These are phyloP conservation scores for Bimuria novae-zelandiae DNA, from an alignment of 2,329 filamentous ascomycete genomes.

Conservation along the genomic window DNA sequence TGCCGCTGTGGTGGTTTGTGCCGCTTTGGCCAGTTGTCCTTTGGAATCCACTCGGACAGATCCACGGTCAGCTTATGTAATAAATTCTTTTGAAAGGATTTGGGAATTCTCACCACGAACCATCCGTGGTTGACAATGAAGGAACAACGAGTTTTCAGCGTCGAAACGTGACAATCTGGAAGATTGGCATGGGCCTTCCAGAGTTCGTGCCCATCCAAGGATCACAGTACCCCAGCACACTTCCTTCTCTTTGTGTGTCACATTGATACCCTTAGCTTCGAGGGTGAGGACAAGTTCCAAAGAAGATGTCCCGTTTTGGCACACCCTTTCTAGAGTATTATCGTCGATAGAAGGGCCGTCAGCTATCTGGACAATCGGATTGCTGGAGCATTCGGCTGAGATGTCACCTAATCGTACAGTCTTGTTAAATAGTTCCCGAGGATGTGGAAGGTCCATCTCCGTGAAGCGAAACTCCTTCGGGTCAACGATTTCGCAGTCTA, in stretches of 20 bases:
- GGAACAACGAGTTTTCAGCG: conserved; percentile 27
- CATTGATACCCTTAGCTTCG: conserved; percentile 12
- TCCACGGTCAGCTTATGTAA: conserved; percentile 24
- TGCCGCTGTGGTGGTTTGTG: background rate
- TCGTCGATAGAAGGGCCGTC: background rate
- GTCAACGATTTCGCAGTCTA: conserved; percentile 41
- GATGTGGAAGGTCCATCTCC: background rate
- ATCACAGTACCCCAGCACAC: conserved; percentile 25
- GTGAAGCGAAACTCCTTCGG: conserved; percentile 7
- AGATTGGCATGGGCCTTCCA: conserved; percentile 17
- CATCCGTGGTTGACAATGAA: conserved; percentile 46
- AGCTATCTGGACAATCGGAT: background rate
- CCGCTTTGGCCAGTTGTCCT: conserved; percentile 33
- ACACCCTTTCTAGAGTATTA: background rate
- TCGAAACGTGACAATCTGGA: conserved; percentile 1
- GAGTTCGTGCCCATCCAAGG: conserved; percentile 36
- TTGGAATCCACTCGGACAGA: conserved; percentile 39
- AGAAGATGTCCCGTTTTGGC: conserved; percentile 15
- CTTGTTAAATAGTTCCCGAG: background rate
- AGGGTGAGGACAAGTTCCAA: conserved; percentile 20
- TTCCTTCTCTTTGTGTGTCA: conserved; percentile 21
- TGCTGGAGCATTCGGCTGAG: background rate
- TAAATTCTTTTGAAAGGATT: conserved; percentile 4
- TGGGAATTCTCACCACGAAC: conserved; percentile 20
- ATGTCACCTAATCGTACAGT: background rate